These are phyloP conservation scores for Monosporascus sp. DNA, from an alignment of 2,329 filamentous ascomycete species.

Conservation along the genomic window DNA sequence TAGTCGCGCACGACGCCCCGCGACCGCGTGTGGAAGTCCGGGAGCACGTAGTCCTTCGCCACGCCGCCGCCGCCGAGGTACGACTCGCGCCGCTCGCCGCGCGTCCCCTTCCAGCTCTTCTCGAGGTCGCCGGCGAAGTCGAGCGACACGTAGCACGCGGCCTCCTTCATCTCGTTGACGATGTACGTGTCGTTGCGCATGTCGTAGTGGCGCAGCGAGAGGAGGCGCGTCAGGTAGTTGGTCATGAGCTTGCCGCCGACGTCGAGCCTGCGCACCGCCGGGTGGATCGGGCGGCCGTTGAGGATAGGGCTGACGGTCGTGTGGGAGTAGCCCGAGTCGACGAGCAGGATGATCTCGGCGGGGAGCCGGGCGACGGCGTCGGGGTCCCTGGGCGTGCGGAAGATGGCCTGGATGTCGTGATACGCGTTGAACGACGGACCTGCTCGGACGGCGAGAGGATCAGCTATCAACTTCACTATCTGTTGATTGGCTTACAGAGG, in stretches of 20 bases:
- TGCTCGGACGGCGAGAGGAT: constrained; percentile 25
- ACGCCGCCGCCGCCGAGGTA: constrained; percentile 53
- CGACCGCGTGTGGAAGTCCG: constrained; percentile 60
- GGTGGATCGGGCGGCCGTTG: constrained; percentile 72
- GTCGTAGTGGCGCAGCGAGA: constrained; percentile 89
- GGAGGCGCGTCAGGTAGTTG: constrained; percentile 83
- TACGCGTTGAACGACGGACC: constrained; percentile 75
- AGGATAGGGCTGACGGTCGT: constrained; percentile 87
- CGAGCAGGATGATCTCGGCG: constrained; percentile 75
- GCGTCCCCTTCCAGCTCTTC: constrained; percentile 72
- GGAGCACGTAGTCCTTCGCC: constrained; percentile 86
- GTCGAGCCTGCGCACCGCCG: constrained; percentile 77
- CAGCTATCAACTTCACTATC: neutral
- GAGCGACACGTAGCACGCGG: constrained; percentile 73
- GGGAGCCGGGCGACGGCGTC: constrained; percentile 44
- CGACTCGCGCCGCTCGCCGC: constrained; percentile 47
- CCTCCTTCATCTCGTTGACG: constrained; percentile 94
- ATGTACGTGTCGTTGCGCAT: constrained; percentile 92
- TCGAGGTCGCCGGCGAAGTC: constrained; percentile 78
- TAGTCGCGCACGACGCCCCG: constrained; percentile 72
- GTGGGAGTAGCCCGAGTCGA: constrained; percentile 90
- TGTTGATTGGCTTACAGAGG: too few species aligned
- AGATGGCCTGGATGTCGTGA: constrained; percentile 66
- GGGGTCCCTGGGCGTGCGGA: constrained; percentile 51
- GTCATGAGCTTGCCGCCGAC: constrained; percentile 90